Evolutionary conservation across 2,329 filamentous ascomycete species (phyloP), one percentile per base, ranked within the genome.

Genomic region (Cylindrodendrum hubeiense): DNA sequence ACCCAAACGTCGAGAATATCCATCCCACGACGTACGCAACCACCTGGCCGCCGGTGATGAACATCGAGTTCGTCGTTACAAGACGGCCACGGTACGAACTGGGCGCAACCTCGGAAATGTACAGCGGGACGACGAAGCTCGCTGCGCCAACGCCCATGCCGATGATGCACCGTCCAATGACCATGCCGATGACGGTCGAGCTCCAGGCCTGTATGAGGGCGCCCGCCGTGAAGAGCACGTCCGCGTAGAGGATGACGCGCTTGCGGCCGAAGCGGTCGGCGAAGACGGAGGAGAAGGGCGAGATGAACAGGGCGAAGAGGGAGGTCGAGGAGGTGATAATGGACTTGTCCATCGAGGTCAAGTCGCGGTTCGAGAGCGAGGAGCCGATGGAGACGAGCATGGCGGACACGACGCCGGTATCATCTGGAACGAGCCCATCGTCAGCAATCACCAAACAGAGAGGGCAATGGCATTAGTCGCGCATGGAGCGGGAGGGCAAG

Each of bases 11-110:
- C 6, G 89, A 86, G 50, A 97, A 91, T 0, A 85, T 78, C 91
- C 93, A 97, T 1, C 95, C 95, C 7, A 94, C 81, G 2, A 97
- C 77, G 78, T 98, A 98, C 2, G 95, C 95, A 21, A 97, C 87
- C 2, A 97, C 93, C 80, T 98, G 95, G 0, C 95, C 95, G 12
- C 93, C 84, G 0, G 95, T 97, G 61, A 98, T 91, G 71, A 97
- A 94, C 22, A 98, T 82, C 26, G 91, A 89, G 64, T 93, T 91
- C 60, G 96, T 87, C 1, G 94, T 97, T 4, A 98, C 92, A 43
- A 98, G 82, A 43, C 92, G 84, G 15, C 95, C 95, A 59, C 95
- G 85, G 66, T 92, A 89, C 22, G 89, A 85, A 2, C 93, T 89
- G 0, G 95, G 95, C 4, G 93, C 90, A 13, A 97, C 83, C 79